Evolutionary conservation across 768 basidiomycete genomes (phyloP), one percentile per base, ranked within the genome.

Genomic region (Sarcomyxa edulis): DNA sequence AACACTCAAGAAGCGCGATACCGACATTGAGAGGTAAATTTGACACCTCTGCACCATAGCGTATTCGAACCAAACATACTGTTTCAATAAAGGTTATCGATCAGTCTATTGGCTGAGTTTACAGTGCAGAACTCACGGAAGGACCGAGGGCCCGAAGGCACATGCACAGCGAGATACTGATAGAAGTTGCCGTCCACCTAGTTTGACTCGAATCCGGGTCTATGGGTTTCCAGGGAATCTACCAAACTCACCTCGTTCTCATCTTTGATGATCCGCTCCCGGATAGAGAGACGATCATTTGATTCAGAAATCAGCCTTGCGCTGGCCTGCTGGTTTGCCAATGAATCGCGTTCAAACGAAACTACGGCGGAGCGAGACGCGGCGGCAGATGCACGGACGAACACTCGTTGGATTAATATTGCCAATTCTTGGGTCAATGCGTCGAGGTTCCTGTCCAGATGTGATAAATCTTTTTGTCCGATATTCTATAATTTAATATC

Each of bases 391-490:
- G 80, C 83, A 50, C 71, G 68, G 46, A 59, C 61, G 59, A 88
- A 87, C 40, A 84, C 59, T 53, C 60, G 61, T 44, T 76, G 73
- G 61, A 84, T 84, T 45, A 69, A 65, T 48, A 51, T 57, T 32
- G 78, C 78, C 48, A 85, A 60, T 54, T 81, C 78, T 48, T 76
- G 71, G 34, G 79, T 58, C 48, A 88, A 66, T 20, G 68, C 71
- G 46, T 80, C 76, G 50, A 89, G 64, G 61, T 86, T 87, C 56
- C 74, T 73, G 60, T 83, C 77, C 45, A 84, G 52, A 60, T 72
- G 65, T 41, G 68, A 69, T 43, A 78, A 54, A 52, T 83, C 71
- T 37, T 65, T 71, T 34, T 66, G 65, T 39, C 58, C 53, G 38
- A 68, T 58, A 47, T 64, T 65, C 76, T 82, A 55, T 46, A 49